Evolutionary conservation across 2,329 filamentous ascomycete genomes (phyloP), one percentile per base, ranked within the genome.

Genomic region (Sporothrix sp.): DNA sequence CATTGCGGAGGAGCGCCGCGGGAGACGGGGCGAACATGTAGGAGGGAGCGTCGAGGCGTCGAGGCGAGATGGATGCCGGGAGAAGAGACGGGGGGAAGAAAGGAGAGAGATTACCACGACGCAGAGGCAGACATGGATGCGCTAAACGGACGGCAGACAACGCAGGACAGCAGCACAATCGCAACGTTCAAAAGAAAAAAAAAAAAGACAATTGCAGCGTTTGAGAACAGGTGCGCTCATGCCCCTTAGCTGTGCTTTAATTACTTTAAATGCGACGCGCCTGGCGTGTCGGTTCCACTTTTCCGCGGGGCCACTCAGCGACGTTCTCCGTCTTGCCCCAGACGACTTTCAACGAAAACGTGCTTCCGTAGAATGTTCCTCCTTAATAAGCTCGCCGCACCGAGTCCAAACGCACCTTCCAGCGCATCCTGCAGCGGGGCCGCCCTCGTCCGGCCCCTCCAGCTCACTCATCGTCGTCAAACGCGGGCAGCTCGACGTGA

Each of bases 1-100:
- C 74, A 72, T 74, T 71, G 70, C 77, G 75, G 62, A 80, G 70
- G 60, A 73, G 64, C 60, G 68, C 67, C 65, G 69, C 72, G 61
- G 62, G 59, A 36, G 60, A 61, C 46, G 52, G 51, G 51, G 71
- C 68, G 63, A 67, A 72, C 75, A 78, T 79, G 69, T 71, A 71
- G 67, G 64, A 57, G 55, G 56, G 60, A 56, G 60, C 66, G 68
- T n/a, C n/a, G n/a, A n/a, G 65, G 58, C 53, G 61, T 56, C 56
- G 16, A 32, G 1, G 25, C 14, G 56, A 58, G 21, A 27, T 21
- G 14, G 47, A 20, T 11, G 42, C 27, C 14, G 21, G 8, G 20
- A 18, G 30, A 32, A 7, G 44, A 30, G 16, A 18, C 14, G 21
- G 9, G 5, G 14, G 9, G 7, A 52, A 36, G 21, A n/a, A 32